Evolutionary conservation across 2,329 filamentous ascomycete genomes (phyloP), one percentile per base, ranked within the genome.

Genomic region (Colletotrichum lindemuthianum): DNA sequence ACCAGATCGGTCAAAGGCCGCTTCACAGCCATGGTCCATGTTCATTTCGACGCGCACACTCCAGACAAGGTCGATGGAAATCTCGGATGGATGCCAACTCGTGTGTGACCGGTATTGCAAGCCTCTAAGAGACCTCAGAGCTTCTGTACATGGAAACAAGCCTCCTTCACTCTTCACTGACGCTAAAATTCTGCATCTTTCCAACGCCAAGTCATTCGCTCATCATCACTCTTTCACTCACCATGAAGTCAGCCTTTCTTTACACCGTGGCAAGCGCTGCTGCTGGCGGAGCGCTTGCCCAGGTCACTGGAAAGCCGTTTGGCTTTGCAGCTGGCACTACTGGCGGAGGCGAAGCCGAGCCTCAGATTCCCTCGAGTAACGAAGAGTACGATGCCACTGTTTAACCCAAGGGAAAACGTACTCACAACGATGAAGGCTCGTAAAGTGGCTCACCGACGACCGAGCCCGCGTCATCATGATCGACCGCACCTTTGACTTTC

Each of bases 261-360:
- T 33, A 16, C 13, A n/a, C 39, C 70, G 65, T 55, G 72, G 33
- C 43, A 32, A 16, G 15, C 43, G 68, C 67, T 16, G 68, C 59
- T 40, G 65, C 60, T 7, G 58, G 72, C 10, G 50, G 64, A 1
- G 69, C 67, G 41, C 65, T 69, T n/a, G 72, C 72, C 10, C 69
- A 73, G 52, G 69, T 72, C 15, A 61, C 67, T 9, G 72, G 72
- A 16, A 69, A 64, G 8, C 67, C 72, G 3, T 73, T 73, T 41
- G 72, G 72, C 33, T 74, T 74, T 39, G 72, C 72, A 13, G 60
- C 67, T 2, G 71, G 82, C 41, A 80, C 82, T 3, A 86, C 84
- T 37, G 84, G 84, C 51, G 84, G 84, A 68, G 83, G 83, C 37
- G 74, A 70, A 55, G 82, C 82, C 13, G 72, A 78, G 11, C 76